Conservation (phyloP, 2,329 filamentous ascomycete species). For the Nannizziopsis barbatae region DNA sequence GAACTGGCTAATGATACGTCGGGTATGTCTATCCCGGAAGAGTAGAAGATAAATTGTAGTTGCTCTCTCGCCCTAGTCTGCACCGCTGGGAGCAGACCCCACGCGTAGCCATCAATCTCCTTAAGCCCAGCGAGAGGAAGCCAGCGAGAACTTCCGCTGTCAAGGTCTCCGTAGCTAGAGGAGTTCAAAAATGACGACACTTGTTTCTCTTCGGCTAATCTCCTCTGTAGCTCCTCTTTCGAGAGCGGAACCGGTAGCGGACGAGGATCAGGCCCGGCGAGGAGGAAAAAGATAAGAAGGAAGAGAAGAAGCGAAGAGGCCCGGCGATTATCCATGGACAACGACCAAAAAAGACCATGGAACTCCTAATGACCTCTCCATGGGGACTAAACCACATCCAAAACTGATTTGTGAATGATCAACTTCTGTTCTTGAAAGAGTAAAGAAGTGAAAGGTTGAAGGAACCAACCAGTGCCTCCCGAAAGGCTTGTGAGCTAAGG, state of each 20-base stretch:
- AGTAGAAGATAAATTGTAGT: slow-evolving; percentile 27
- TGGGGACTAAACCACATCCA: slow-evolving; percentile 12
- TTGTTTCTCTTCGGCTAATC: slow-evolving; percentile 41
- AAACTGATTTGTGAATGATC: slow-evolving; percentile 8
- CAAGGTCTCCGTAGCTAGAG: slow-evolving; percentile 44
- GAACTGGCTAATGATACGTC: slow-evolving; percentile 21
- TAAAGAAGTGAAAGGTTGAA: not conserved
- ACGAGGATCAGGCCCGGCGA: slow-evolving; percentile 40
- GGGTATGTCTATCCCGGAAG: slow-evolving; percentile 25
- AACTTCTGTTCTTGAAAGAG: not conserved
- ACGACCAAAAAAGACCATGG: slow-evolving; percentile 15
- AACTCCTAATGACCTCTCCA: slow-evolving; percentile 13
- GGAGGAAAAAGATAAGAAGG: slow-evolving; percentile 43
- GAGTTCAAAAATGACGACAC: slow-evolving; percentile 41
- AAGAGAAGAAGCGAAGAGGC: slow-evolving; percentile 36
- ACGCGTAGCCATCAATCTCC: slow-evolving; percentile 61
- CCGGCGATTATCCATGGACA: slow-evolving; percentile 39
- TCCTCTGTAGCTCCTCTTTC: slow-evolving; percentile 36
- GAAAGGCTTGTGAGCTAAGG: not conserved
- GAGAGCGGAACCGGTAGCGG: slow-evolving; percentile 29
- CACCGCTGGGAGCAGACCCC: slow-evolving; percentile 60
- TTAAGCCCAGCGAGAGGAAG: slow-evolving; percentile 70
- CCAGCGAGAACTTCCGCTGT: slow-evolving; percentile 37
- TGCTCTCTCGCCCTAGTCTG: slow-evolving; percentile 54
- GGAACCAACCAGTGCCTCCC: not conserved